phyloP scores from a whole-genome alignment of 306 rosid species.

The Begonia fuchsioides region DNA sequence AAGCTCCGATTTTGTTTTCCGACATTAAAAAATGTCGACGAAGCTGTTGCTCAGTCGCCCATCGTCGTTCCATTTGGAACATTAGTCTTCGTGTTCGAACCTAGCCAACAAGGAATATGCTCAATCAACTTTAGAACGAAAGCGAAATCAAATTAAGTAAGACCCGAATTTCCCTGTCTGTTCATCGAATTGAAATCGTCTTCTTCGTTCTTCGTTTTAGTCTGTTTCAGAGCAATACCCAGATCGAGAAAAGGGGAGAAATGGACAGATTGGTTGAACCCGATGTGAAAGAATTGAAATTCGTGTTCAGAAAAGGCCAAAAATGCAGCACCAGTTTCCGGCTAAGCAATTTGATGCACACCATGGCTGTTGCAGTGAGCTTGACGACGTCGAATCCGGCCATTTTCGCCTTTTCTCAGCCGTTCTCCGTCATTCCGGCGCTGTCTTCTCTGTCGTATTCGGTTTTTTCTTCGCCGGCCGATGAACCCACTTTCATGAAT shows the following conservation, averaged over 20 bases:
- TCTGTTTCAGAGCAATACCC: neutral
- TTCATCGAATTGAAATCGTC: too few relatives aligned
- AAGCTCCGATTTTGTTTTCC: too few relatives aligned
- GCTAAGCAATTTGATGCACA: constrained; percentile 78
- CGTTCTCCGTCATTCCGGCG: constrained; percentile 52
- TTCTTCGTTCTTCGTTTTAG: neutral
- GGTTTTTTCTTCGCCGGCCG: constrained; percentile 24
- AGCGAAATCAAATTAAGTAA: too few relatives aligned
- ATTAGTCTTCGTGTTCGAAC: too few relatives aligned
- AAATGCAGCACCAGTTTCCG: constrained; percentile 47
- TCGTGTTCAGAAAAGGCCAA: constrained; percentile 35
- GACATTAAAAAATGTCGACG: too few relatives aligned
- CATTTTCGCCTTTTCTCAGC: constrained; percentile 31
- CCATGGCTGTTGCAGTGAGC: constrained; percentile 87
- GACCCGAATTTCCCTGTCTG: too few relatives aligned
- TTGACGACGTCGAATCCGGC: constrained; percentile 53
- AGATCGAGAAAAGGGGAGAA: neutral
- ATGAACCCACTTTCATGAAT: constrained; percentile 34
- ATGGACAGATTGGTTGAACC: constrained; percentile 90
- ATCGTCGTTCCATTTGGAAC: too few relatives aligned
- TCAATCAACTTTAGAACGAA: too few relatives aligned
- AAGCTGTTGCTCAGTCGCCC: too few relatives aligned
- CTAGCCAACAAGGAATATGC: too few relatives aligned
- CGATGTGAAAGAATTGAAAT: constrained; percentile 51
- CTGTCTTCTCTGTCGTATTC: constrained; percentile 50